phyloP scores from a whole-genome alignment of 768 basidiomycete genomes.

The Cystobasidium onofrii region DNA sequence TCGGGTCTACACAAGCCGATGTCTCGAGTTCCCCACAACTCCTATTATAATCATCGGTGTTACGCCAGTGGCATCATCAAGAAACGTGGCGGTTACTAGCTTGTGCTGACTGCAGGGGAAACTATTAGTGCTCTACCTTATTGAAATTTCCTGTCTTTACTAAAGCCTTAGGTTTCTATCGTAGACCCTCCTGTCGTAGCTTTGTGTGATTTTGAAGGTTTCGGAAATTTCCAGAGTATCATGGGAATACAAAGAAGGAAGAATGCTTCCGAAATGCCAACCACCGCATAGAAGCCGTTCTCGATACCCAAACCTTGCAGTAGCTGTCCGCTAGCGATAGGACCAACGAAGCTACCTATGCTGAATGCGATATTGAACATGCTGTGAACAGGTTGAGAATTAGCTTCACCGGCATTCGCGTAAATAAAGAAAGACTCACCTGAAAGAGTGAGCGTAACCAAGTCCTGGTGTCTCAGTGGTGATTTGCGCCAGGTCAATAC shows the following conservation, averaged over 20 bases:
- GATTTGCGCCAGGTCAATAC: neutral
- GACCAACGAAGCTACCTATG: slow-evolving; percentile 15
- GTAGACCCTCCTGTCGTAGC: neutral
- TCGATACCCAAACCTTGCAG: slow-evolving; percentile 15
- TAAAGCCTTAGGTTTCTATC: neutral
- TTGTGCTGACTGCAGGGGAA: no score
- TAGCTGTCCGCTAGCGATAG: slow-evolving; percentile 14
- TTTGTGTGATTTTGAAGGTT: neutral
- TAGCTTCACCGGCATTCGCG: neutral
- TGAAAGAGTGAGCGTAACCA: slow-evolving; percentile 23
- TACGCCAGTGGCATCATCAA: no score
- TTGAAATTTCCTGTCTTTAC: no score
- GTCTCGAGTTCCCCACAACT: no score
- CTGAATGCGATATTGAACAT: slow-evolving; percentile 21
- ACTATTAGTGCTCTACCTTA: no score
- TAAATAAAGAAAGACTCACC: neutral
- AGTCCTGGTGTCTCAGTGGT: slow-evolving; percentile 1
- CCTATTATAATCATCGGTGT: no score
- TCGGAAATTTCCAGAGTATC: neutral
- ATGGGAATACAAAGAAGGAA: slow-evolving; percentile 1
- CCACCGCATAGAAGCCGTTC: slow-evolving; percentile 21
- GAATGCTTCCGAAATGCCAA: slow-evolving; percentile 14
- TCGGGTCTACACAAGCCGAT: no score
- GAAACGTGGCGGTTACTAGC: no score
- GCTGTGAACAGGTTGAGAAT: neutral